Evolutionary conservation across 2,329 filamentous ascomycete genomes (phyloP).

Genomic region (Curvularia verruculosa): DNA sequence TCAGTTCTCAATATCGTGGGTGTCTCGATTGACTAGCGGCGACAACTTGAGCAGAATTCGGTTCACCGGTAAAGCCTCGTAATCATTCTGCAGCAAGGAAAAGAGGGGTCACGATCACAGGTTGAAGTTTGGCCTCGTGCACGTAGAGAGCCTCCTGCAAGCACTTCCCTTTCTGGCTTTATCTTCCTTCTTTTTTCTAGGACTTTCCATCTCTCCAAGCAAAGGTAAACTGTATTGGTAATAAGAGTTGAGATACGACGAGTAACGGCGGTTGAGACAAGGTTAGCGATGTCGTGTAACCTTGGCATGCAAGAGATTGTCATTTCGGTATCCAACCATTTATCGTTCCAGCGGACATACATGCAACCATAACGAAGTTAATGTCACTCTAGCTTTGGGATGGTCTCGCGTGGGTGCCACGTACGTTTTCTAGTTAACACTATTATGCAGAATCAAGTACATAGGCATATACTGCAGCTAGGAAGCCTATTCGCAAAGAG

Average conservation of each 20-base stretch:
- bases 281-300: not conserved
- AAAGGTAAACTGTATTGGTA: not conserved
- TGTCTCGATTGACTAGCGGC: not conserved
- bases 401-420: not conserved
- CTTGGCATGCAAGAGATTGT: not conserved
- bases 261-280: not conserved
- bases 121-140: not conserved
- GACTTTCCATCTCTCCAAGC: not conserved
- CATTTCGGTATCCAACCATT: not conserved
- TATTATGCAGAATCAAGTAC: not conserved
- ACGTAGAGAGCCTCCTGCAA: not conserved
- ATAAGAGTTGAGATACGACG: not conserved
- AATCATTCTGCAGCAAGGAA: not conserved
- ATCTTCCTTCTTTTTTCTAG: not conserved
- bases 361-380: not conserved
- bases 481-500: not conserved
- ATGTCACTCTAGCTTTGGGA: not conserved
- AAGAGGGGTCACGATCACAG: not conserved
- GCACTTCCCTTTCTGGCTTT: not conserved
- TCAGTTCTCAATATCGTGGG: not conserved
- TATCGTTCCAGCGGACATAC: not conserved
- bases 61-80: not conserved
- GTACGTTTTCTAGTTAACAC: not conserved
- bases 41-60: not conserved
- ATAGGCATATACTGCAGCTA: not conserved